phyloP scores from a whole-genome alignment of 352 stramenopile species.

The Phytophthora palmivora region DNA sequence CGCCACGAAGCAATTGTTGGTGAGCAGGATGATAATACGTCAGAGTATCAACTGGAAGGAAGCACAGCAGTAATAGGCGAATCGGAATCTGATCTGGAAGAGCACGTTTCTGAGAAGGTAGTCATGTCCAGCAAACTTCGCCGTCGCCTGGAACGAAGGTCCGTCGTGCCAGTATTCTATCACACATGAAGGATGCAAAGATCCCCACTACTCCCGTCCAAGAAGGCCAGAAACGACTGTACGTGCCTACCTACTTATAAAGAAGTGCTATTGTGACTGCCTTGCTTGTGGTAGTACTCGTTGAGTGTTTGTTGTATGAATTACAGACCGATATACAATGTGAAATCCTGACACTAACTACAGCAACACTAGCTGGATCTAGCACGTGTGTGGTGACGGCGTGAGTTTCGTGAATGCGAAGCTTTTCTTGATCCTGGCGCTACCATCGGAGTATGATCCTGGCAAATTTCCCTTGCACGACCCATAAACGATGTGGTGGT shows the following conservation, averaged over 20 bases:
- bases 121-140: neutral
- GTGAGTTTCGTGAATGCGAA: constrained; percentile 30
- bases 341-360: neutral
- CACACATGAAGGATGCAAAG: constrained; percentile 24
- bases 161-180: constrained; percentile 20
- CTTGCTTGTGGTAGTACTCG: neutral
- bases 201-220: neutral
- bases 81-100: constrained; percentile 19
- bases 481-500: constrained; percentile 73
- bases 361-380: constrained; percentile 30
- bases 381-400: constrained; percentile 39
- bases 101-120: constrained; percentile 4
- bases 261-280: constrained; percentile 2
- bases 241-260: constrained; percentile 37
- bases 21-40: constrained; percentile 32
- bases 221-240: constrained; percentile 23
- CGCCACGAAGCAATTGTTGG: constrained; percentile 43
- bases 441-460: constrained; percentile 24
- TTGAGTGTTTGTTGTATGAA: constrained; percentile 7
- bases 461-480: constrained; percentile 40
- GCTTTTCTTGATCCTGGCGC: constrained; percentile 16
- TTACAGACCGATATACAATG: constrained; percentile 11
- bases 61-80: constrained; percentile 12
- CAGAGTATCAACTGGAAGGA: constrained; percentile 16
- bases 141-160: constrained; percentile 12